Evolutionary conservation across 768 basidiomycete species (phyloP).

Genomic region (Naematelia aurantialba): DNA sequence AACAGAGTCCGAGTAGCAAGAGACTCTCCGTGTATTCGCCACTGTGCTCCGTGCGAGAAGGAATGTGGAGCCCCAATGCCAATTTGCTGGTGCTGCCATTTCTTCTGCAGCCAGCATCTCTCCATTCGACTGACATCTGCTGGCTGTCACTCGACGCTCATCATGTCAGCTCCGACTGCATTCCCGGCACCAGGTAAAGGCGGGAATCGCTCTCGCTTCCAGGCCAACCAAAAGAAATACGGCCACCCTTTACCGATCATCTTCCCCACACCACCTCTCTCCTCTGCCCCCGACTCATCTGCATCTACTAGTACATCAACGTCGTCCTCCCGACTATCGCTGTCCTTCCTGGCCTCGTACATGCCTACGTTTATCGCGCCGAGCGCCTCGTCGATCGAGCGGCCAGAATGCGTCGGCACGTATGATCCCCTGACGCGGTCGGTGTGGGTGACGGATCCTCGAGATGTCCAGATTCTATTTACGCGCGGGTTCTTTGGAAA

Average conservation of each 20-base stretch:
- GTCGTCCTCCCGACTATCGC: not conserved
- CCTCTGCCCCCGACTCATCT: slow-evolving; percentile 5
- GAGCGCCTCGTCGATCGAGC: slow-evolving; percentile 3
- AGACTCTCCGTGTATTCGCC: too few relatives aligned
- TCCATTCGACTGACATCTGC: too few relatives aligned
- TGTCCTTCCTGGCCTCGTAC: slow-evolving; percentile 49
- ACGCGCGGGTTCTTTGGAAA: slow-evolving; percentile 94
- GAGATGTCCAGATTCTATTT: slow-evolving; percentile 73
- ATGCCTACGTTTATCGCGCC: slow-evolving; percentile 56
- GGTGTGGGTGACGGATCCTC: slow-evolving; percentile 71
- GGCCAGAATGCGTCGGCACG: slow-evolving; percentile 56
- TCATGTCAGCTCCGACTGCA: not conserved
- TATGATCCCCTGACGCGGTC: slow-evolving; percentile 78
- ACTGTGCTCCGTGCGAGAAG: too few relatives aligned
- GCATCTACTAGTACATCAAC: too few relatives aligned
- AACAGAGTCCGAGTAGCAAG: too few relatives aligned
- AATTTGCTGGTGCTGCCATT: too few relatives aligned
- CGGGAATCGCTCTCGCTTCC: slow-evolving; percentile 10
- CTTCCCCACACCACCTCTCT: slow-evolving; percentile 24
- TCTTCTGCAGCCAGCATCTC: too few relatives aligned
- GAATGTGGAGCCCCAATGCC: too few relatives aligned
- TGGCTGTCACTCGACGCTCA: too few relatives aligned
- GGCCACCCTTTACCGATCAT: slow-evolving; percentile 44
- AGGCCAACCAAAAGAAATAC: slow-evolving; percentile 41
- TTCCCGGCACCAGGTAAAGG: not conserved